These are phyloP conservation scores for Entomortierella lignicola DNA, from an alignment of 192 early-diverging fungal genomes.

Conservation along the genomic window DNA sequence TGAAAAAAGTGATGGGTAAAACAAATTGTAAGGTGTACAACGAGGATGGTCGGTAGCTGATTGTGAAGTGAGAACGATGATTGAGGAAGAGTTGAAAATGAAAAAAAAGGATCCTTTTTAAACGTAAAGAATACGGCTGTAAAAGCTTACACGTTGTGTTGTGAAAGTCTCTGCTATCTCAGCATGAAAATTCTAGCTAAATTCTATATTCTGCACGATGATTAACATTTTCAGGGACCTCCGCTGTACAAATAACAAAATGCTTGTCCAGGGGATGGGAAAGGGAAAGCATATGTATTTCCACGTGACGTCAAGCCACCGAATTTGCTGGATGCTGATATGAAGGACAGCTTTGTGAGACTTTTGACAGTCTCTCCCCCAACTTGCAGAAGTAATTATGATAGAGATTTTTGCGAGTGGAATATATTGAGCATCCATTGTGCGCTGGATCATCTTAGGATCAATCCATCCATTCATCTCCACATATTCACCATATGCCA, in stretches of 20 bases:
- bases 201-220: too few species aligned
- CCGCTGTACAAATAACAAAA: too few species aligned
- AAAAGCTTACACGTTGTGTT: too few species aligned
- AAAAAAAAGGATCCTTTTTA: too few species aligned
- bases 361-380: constrained; percentile 30
- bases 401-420: neutral
- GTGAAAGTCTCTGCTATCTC: too few species aligned
- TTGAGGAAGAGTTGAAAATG: too few species aligned
- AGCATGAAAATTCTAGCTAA: too few species aligned
- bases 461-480: neutral
- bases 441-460: neutral
- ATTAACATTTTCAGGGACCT: too few species aligned
- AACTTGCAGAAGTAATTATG: constrained; percentile 41
- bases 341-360: constrained; percentile 10
- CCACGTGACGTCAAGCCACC: constrained; percentile 16
- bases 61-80: too few species aligned
- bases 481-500: neutral
- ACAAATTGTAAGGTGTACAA: neutral
- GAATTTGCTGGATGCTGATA: neutral
- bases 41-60: too few species aligned
- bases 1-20: neutral
- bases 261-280: neutral
- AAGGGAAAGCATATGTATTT: neutral
- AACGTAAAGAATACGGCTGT: too few species aligned
- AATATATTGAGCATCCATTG: neutral